Evolutionary conservation across 805 yeast species (phyloP).

Genomic region (Nakazawaea ernobii): DNA sequence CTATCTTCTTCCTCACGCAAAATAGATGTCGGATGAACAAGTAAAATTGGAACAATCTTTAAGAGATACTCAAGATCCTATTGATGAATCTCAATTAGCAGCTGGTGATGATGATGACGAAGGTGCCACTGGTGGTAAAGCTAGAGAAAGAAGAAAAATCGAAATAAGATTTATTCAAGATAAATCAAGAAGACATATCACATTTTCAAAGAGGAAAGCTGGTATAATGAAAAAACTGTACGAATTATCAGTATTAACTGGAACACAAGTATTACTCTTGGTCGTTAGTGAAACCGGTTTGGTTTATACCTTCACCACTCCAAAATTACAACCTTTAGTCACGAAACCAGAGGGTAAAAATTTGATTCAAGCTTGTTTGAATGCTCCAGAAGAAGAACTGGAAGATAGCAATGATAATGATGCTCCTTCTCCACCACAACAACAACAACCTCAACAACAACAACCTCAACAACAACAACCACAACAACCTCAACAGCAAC

Average conservation of each 20-base stretch:
- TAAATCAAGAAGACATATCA: constrained; percentile 95
- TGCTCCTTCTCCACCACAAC: constrained; percentile 15
- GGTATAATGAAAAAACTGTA: constrained; percentile 99
- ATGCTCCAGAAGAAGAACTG: constrained; percentile 87
- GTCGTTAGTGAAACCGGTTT: constrained; percentile 98
- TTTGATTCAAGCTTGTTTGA: constrained; percentile 91
- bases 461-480: constrained; percentile 28
- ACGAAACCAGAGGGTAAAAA: constrained; percentile 97
- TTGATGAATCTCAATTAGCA: constrained; percentile 10
- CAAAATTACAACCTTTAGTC: constrained; percentile 95
- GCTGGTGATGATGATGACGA: constrained; percentile 47
- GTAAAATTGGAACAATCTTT: constrained; percentile 10
- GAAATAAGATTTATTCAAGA: constrained; percentile 97
- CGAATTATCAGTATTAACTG: constrained; percentile 92
- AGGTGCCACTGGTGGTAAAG: constrained; percentile 39
- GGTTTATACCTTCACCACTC: constrained; percentile 98
- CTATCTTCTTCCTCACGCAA: background rate
- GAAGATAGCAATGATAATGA: constrained; percentile 47
- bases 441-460: constrained; percentile 22
- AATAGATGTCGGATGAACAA: constrained; percentile 9
- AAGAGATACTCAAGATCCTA: constrained; percentile 9
- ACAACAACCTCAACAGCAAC: constrained; percentile 25
- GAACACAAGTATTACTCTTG: constrained; percentile 90
- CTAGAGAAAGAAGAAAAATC: constrained; percentile 73
- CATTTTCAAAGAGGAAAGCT: constrained; percentile 96